Base-by-base conservation (phyloP, 768 basidiomycete species). In the Hygrophoropsis aurantiaca region DNA sequence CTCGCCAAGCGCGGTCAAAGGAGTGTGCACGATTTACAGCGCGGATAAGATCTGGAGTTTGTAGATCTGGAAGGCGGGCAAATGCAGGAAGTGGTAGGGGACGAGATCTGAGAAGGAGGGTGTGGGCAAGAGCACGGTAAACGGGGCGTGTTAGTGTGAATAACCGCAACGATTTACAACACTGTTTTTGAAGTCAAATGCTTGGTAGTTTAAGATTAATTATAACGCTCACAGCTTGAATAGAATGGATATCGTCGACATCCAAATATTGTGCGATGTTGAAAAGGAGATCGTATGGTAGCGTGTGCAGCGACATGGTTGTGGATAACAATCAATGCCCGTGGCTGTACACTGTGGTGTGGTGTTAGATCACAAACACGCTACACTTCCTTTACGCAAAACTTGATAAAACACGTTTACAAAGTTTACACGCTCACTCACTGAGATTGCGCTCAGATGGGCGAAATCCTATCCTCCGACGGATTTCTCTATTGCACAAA, bases 221-320 rank as follows among this genome's bases (percentile, higher is more conserved):
- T 58, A 51, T 2, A 4, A 16, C 6, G 69, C 83, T 74, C 64
- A 87, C 85, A 46, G 76, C 58, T 58, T 85, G 84, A 7, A 87
- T 62, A 39, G 75, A 64, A 59, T 80, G 76, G 16, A 87, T 71
- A 63, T 87, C 85, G 38, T 65, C 66, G 55, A 83, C 66, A 53
- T 82, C 74, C 25, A 87, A 74, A 65, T 80, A 78, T 35, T 73
- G 74, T 4, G 82, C 77, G 61, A 88, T 78, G 68, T 84, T 82
- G 46, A 87, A 74, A 36, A 88, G 61, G 16, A 87, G 69, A 68
- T 88, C 86, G 63, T 86, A 86, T 0, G 85, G 85, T 16, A 88
- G 69, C 4, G 68, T 71, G 50, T 64, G 60, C 42, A 77, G 58
- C 11, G 67, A 65, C 58, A 68, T 66, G 49, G 26, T 4, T 26